Evolutionary conservation across 2,329 filamentous ascomycete genomes (phyloP), one percentile per base, ranked within the genome.

Genomic region (Alternaria infectoria): DNA sequence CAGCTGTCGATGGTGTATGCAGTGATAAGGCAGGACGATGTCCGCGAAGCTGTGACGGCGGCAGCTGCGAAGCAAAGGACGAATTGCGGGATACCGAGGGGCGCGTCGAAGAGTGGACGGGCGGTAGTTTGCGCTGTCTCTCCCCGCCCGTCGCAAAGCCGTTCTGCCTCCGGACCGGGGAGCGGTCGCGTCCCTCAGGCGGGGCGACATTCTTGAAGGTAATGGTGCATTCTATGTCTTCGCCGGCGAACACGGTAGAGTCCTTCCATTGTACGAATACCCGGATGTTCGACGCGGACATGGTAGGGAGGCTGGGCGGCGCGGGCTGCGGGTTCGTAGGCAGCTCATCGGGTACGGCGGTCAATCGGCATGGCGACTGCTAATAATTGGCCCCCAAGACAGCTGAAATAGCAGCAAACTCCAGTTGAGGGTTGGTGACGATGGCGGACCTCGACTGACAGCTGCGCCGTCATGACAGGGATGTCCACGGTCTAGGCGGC

Each of bases 251-350:
- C 74, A 99, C 93, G 66, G 92, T 94, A 80, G 95, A 90, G 78
- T 97, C 92, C 80, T 93, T 91, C 92, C 95, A 99, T 83, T 91
- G 90, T 80, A 99, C 93, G 80, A 95, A 97, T 81, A 97, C 95
- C 80, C 94, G 92, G 79, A 99, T 93, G 84, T 96, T 95, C 70
- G 77, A 79, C 55, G 70, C 57, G 65, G 68, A 69, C 69, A 71
- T 81, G 73, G 70, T 79, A 70, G 61, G 69, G 72, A 66, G 67
- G 65, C 59, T 58, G 65, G 65, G 58, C 61, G 70, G 65, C 66
- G 68, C 70, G 66, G 72, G 72, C 70, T 70, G 76, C 73, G 57
- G 64, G 57, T 66, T 61, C 45, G 66, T 61, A 59, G 62, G 71
- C 69, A 64, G 75, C 71, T 79, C 76, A 79, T 79, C 67, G 68